Evolutionary conservation across 805 yeast genomes (phyloP).

Genomic region (Saturnispora bothae): DNA sequence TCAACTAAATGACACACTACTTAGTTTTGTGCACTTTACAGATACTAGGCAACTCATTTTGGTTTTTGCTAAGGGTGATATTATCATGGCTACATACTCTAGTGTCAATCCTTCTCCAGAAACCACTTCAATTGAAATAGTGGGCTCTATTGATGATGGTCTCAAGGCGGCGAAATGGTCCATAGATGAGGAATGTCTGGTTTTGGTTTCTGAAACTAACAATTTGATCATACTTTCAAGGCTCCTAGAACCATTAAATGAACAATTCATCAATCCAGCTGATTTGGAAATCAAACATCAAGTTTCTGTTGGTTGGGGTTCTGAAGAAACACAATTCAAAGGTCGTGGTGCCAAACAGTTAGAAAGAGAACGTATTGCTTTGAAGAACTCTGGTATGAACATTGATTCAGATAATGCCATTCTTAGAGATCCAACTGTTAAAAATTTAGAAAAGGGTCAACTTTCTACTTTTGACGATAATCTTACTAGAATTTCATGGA

Average conservation of each 20-base stretch:
- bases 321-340: conserved; percentile 88
- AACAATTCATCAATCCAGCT: conserved; percentile 41
- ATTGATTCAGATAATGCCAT: conserved; percentile 43
- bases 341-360: conserved; percentile 83
- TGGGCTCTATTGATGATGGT: conserved; percentile 76
- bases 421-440: conserved; percentile 82
- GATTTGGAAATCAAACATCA: conserved; percentile 69
- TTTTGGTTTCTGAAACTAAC: conserved; percentile 51
- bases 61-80: conserved; percentile 67
- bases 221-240: conserved; percentile 62
- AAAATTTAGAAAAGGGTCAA: conserved; percentile 59
- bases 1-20: conserved; percentile 31
- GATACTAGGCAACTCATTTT: conserved; percentile 59
- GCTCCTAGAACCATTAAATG: conserved; percentile 69
- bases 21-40: conserved; percentile 57
- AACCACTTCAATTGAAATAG: conserved; percentile 56
- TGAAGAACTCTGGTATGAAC: conserved; percentile 59
- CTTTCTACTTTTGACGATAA: conserved; percentile 44
- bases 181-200: conserved; percentile 79
- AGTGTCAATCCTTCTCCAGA: conserved; percentile 34
- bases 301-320: conserved; percentile 98
- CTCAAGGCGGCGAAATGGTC: conserved; percentile 74
- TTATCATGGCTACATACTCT: conserved; percentile 56
- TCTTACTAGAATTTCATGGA: conserved; percentile 62
- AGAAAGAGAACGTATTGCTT: conserved; percentile 50